Evolutionary conservation across 2,329 filamentous ascomycete species (phyloP), one percentile per base, ranked within the genome.

Genomic region (Trichocomaceae sp.): DNA sequence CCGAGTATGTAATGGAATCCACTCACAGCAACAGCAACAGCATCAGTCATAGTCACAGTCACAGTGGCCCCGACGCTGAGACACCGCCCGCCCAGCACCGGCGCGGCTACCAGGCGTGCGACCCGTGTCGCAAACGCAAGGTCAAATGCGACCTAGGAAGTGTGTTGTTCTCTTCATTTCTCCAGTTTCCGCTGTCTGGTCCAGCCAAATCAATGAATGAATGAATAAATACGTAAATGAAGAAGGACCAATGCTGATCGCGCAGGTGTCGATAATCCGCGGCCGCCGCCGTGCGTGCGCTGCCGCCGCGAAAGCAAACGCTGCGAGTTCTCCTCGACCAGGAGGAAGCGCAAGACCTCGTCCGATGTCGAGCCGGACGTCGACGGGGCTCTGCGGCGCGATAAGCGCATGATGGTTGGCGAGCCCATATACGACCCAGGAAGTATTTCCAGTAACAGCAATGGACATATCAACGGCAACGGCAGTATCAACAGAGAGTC

Each of bases 241-340:
- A n/a, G n/a, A n/a, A n/a, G n/a, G n/a, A n/a, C n/a, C n/a, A 15
- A 47, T 50, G 6, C 50, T 56, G n/a, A 49, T 37, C 12, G 5
- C 33, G 3, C 15, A 76, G 74, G 73, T 65, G 92, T 97, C 68
- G 93, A 97, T 74, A 92, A 93, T 64, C 93, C 93, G 22, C 85
- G 91, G 72, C 90, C 95, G 64, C 92, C 92, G 54, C 93, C 93
- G 2, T 99, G 93, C 71, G 88, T 92, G 57, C 85, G 93, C 67
- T 99, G 93, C 70, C 86, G 90, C 52, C 85, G 93, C 62, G 93
- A 99, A 77, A 90, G 86, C 75, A 97, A 97, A 72, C 87, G 96
- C 65, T 99, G 93, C 77, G 95, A 87, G 79, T 99, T 99, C 77
- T 95, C 90, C 59, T 89, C 90, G 19, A 97, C 91, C 31, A 82